A percentile compares a stretch with the other conserved stretches of the same genome.
These are phyloP conservation scores for Papiliotrema laurentii DNA, from an alignment of 1,284 basidiomycete species.

Conservation along the genomic window DNA sequence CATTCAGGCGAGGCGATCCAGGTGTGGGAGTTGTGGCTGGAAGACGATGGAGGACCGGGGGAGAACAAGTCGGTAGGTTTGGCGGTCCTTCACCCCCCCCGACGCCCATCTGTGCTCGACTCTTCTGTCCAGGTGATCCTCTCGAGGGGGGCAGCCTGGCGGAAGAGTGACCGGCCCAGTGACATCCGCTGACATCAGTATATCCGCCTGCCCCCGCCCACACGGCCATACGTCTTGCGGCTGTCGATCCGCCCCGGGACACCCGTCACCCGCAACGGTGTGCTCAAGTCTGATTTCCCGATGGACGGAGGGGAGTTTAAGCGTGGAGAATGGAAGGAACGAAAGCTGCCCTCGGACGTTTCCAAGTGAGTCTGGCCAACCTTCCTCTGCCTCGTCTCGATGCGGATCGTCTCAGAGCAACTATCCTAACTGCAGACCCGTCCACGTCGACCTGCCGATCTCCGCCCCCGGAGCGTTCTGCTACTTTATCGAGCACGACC, in stretches of 20 bases:
- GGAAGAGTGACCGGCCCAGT: background rate
- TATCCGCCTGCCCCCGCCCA: constrained; percentile 87
- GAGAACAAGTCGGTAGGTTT: constrained; percentile 73
- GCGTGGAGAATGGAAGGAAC: constrained; percentile 68
- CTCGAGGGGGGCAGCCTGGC: background rate
- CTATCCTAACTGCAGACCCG: constrained; percentile 56
- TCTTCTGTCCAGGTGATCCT: too few species aligned
- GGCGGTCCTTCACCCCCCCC: background rate
- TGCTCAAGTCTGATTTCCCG: constrained; percentile 91
- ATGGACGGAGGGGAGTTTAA: constrained; percentile 81
- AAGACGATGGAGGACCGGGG: constrained; percentile 82
- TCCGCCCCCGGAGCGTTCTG: constrained; percentile 91
- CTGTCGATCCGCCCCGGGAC: constrained; percentile 86
- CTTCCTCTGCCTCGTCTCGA: too few species aligned
- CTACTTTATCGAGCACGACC: constrained; percentile 87
- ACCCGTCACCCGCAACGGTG: constrained; percentile 76
- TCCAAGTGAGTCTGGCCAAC: constrained; percentile 54
- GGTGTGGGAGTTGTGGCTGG: constrained; percentile 79
- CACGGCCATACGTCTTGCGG: constrained; percentile 78
- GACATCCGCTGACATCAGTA: too few species aligned
- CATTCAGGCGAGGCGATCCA: constrained; percentile 58
- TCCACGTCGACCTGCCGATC: constrained; percentile 87
- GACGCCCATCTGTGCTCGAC: too few species aligned
- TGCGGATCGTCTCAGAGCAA: too few species aligned
- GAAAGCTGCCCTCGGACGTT: constrained; percentile 50